Percentiles rank a stretch among this genome's conserved stretches.
phyloP scores from a whole-genome alignment of 1,139 yeast genomes.

The Cylindricascospora bacillispora region DNA sequence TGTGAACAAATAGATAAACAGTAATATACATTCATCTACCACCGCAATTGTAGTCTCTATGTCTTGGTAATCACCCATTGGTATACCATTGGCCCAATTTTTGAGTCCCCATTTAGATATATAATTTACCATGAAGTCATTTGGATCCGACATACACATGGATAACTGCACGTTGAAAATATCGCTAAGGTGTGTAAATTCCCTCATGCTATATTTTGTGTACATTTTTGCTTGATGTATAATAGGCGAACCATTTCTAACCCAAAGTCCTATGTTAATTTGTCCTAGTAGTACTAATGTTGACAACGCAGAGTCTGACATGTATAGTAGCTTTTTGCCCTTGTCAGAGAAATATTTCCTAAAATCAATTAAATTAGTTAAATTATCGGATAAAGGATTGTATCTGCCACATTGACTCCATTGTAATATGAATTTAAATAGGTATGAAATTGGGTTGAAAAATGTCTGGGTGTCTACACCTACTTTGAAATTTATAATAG shows the following conservation, averaged over 20 bases:
- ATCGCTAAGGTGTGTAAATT: constrained; percentile 70
- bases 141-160: constrained; percentile 45
- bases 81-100: constrained; percentile 36
- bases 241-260: constrained; percentile 72
- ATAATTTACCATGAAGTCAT: constrained; percentile 45
- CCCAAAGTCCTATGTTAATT: constrained; percentile 75
- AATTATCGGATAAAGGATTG: constrained; percentile 10
- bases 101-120: constrained; percentile 56
- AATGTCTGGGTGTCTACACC: constrained; percentile 23
- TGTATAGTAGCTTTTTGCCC: constrained; percentile 11
- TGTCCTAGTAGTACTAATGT: constrained; percentile 66
- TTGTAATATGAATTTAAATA: constrained; percentile 21
- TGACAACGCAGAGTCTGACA: constrained; percentile 57
- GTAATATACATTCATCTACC: constrained; percentile 68
- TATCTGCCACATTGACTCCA: constrained; percentile 26
- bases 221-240: constrained; percentile 72
- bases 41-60: constrained; percentile 40
- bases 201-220: constrained; percentile 70
- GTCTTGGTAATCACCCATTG: constrained; percentile 29
- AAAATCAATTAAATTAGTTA: constrained; percentile 9
- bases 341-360: constrained; percentile 11
- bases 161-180: constrained; percentile 59
- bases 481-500: constrained; percentile 19
- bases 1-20: constrained; percentile 54
- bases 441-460: constrained; percentile 24